These are phyloP conservation scores for Syncephalastrum monosporum DNA, from an alignment of 371 early-diverging fungal genomes.

Conservation along the genomic window DNA sequence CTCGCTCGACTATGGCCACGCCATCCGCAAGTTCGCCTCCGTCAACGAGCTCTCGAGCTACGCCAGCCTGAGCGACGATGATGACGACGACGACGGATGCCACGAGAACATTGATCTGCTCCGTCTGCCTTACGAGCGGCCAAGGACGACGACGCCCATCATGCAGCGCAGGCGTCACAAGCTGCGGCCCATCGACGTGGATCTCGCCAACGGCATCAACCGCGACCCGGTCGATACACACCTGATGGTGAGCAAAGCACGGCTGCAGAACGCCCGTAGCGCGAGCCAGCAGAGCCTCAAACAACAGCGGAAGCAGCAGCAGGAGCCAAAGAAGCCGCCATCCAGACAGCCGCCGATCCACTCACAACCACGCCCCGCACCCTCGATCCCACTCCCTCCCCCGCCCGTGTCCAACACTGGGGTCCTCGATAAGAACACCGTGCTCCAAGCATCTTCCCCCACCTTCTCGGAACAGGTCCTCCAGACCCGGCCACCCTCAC, in stretches of 20 bases:
- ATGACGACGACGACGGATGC: not conserved
- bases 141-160: slow-evolving; percentile 19
- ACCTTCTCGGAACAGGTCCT: slow-evolving; percentile 3
- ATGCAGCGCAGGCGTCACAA: slow-evolving; percentile 12
- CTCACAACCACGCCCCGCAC: slow-evolving; percentile 1
- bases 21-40: slow-evolving; percentile 22
- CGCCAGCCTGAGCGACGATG: slow-evolving; percentile 1
- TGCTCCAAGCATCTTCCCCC: no score
- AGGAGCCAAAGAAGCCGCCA: not conserved
- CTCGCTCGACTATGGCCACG: slow-evolving; percentile 2
- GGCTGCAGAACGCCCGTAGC: slow-evolving; percentile 10
- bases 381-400: no score
- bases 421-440: no score
- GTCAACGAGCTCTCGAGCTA: slow-evolving; percentile 14
- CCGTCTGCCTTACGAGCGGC: slow-evolving; percentile 9
- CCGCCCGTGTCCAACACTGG: no score
- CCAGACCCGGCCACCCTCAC: slow-evolving; percentile 17
- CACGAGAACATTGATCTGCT: not conserved
- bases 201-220: slow-evolving; percentile 22
- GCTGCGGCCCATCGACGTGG: slow-evolving; percentile 24
- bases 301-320: slow-evolving; percentile 3
- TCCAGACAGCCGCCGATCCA: slow-evolving; percentile 10
- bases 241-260: slow-evolving; percentile 13
- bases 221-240: slow-evolving; percentile 9
- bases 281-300: slow-evolving; percentile 4